Evolutionary conservation across 345 rosid species (phyloP), one percentile per base, ranked within the genome.

Genomic region (Pistacia atlantica): DNA sequence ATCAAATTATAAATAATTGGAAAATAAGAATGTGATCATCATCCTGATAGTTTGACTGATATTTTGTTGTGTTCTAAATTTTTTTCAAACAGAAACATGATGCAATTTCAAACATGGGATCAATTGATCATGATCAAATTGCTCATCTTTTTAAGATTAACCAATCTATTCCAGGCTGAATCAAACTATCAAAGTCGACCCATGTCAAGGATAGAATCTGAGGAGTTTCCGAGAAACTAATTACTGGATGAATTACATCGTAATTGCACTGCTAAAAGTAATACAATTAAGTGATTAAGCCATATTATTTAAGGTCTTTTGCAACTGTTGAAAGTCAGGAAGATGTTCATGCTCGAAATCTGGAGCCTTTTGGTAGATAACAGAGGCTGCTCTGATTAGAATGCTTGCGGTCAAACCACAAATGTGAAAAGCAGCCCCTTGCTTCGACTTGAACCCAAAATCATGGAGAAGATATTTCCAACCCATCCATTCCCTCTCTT

Each of bases 321-420:
- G 83, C 61, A 81, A 28, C 60, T 83, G 84, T 25, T 57, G 86
- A 59, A 83, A 77, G 49, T 87, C 73, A 0, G 82, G 87, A 42
- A 81, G 81, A 75, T 59, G 73, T 65, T 54, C 67, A 8, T 60
- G 4, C 3, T 11, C 4, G 46, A 82, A 79, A 62, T 62, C 55
- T 2, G 84, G 77, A 75, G 75, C 51, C 18, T 16, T 72, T 18
- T 74, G 83, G 73, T 61, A 78, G 62, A 85, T 79, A 0, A 80
- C 4, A 2, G 88, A 71, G 22, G 85, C 87, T 65, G 83, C 81
- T 67, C 78, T 54, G 14, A 81, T 83, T 0, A 84, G 84, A 79
- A 85, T 76, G 75, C 81, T 81, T 17, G 86, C 86, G 1, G 84
- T 84, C 61, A 84, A 73, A 28, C 87, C 83, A 45, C 80, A 73